Percentiles rank a stretch among this genome's conserved stretches.
Conservation (phyloP, 257 asterid genomes). For the Lycium barbarum region DNA sequence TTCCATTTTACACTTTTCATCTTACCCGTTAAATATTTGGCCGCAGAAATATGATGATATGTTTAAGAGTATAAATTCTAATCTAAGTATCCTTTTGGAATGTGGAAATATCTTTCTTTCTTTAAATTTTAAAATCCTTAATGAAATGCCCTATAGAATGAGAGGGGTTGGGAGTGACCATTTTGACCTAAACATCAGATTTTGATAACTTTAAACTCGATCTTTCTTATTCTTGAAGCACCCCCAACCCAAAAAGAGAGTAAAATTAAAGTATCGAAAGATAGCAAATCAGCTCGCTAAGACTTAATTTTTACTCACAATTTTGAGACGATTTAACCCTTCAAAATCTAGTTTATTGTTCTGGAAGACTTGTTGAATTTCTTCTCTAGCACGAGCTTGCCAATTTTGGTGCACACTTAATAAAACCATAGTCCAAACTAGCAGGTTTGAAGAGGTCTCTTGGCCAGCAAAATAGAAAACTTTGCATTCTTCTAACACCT, state of each 20-base stretch:
- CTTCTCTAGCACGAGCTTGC: conserved; percentile 64
- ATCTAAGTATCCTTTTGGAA: no score
- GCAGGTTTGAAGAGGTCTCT: conserved; percentile 53
- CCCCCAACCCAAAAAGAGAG: not conserved
- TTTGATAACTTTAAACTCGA: not conserved
- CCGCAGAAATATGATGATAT: no score
- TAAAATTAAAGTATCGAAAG: no score
- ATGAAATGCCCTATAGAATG: no score
- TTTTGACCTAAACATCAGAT: not conserved
- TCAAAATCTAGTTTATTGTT: conserved; percentile 45
- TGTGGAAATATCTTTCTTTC: no score
- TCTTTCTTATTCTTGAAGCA: not conserved
- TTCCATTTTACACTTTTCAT: no score
- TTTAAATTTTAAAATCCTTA: no score
- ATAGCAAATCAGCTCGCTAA: not conserved
- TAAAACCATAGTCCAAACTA: conserved; percentile 58
- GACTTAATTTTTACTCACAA: conserved; percentile 44
- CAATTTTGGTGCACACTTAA: conserved; percentile 53
- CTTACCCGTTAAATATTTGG: no score
- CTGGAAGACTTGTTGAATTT: conserved; percentile 48
- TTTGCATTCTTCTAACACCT: conserved; percentile 67
- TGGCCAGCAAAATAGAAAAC: conserved; percentile 61
- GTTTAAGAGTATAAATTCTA: no score
- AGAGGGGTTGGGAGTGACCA: not conserved
- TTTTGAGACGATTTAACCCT: conserved; percentile 58